A percentile compares a stretch with the other conserved stretches of the same genome.
These are phyloP conservation scores for Mentha longifolia DNA, from an alignment of 257 asterid species.

Conservation along the genomic window DNA sequence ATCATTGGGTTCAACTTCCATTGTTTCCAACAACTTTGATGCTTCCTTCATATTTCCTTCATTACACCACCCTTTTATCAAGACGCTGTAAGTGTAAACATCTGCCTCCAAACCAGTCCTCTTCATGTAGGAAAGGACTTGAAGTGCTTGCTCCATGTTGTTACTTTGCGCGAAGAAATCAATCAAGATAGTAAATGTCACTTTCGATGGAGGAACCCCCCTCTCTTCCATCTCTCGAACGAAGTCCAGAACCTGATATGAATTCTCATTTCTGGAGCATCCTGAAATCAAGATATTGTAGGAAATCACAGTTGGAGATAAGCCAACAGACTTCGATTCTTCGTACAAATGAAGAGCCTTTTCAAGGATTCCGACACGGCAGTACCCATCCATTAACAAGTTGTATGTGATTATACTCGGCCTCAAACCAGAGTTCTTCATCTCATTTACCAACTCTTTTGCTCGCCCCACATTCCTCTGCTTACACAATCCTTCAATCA, in stretches of 20 bases:
- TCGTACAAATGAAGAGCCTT: constrained; percentile 54
- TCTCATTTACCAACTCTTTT: constrained; percentile 51
- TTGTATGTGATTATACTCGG: constrained; percentile 70
- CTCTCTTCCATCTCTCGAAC: constrained; percentile 80
- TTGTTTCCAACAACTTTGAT: constrained; percentile 57
- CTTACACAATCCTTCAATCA: constrained; percentile 66
- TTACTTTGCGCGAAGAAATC: constrained; percentile 62
- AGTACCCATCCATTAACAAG: constrained; percentile 62
- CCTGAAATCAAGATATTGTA: constrained; percentile 65
- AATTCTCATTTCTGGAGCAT: constrained; percentile 53
- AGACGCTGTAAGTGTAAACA: constrained; percentile 66
- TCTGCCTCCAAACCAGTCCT: constrained; percentile 53
- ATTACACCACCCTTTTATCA: constrained; percentile 73
- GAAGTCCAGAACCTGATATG: constrained; percentile 42
- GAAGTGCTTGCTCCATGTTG: constrained; percentile 69
- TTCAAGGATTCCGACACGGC: constrained; percentile 52
- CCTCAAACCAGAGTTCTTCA: constrained; percentile 54
- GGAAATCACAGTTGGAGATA: constrained; percentile 62
- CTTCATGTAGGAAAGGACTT: constrained; percentile 57
- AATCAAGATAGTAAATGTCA: constrained; percentile 74
- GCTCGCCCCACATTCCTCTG: constrained; percentile 50
- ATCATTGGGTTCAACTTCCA: constrained; percentile 59
- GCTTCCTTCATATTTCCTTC: constrained; percentile 82
- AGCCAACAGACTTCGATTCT: constrained; percentile 56
- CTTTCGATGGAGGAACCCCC: constrained; percentile 66